These are phyloP conservation scores for Elongisporangium undulatum DNA, from an alignment of 352 stramenopile genomes.

Conservation along the genomic window DNA sequence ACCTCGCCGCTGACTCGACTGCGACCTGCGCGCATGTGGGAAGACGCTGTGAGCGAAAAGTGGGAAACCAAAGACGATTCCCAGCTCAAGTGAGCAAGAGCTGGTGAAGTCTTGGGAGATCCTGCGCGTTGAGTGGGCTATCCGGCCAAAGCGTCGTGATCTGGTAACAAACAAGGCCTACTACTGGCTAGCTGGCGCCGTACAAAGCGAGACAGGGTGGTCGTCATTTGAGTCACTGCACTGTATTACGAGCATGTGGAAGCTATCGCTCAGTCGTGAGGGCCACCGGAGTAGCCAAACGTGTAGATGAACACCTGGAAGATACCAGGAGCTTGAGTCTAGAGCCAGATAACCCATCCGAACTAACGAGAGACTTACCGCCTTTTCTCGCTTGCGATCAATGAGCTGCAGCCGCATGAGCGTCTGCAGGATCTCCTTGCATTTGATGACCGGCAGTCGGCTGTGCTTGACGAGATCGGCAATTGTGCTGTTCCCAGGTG, in stretches of 20 bases:
- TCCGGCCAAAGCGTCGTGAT: too few species aligned
- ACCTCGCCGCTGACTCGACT: constrained; percentile 37
- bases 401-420: constrained; percentile 84
- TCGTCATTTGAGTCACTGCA: background rate
- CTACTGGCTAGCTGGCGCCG: too few species aligned
- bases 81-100: constrained; percentile 40
- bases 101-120: background rate
- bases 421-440: constrained; percentile 86
- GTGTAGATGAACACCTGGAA: constrained; percentile 71
- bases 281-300: constrained; percentile 23
- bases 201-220: too few species aligned
- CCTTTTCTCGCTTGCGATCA: constrained; percentile 65
- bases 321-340: background rate
- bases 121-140: too few species aligned
- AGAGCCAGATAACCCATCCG: background rate
- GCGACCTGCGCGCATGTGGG: constrained; percentile 39
- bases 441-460: constrained; percentile 71
- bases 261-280: background rate
- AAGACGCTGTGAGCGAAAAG: constrained; percentile 65
- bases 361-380: constrained; percentile 25
- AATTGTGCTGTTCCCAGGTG: constrained; percentile 45
- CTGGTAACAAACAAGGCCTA: too few species aligned
- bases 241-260: background rate
- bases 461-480: constrained; percentile 81
- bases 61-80: constrained; percentile 70